Evolutionary conservation across 768 basidiomycete genomes (phyloP).

Genomic region (Pholiota microspora): DNA sequence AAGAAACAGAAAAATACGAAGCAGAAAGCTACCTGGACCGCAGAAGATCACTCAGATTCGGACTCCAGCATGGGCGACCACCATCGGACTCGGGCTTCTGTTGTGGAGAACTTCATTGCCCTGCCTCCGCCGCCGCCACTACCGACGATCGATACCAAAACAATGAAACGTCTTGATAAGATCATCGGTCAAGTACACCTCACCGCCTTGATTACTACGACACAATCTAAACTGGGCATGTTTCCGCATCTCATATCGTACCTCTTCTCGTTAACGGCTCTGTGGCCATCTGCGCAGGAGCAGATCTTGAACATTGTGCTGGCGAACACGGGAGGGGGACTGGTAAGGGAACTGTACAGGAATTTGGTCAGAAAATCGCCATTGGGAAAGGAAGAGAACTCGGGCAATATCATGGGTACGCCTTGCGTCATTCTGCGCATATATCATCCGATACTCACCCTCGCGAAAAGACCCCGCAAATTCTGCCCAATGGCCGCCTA

Average conservation of each 20-base stretch:
- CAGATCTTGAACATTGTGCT: constrained; percentile 55
- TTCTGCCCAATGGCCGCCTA: constrained; percentile 54
- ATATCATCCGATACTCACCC: too few relatives aligned
- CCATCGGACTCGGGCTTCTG: constrained; percentile 27
- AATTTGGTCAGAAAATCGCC: constrained; percentile 58
- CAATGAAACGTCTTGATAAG: constrained; percentile 59
- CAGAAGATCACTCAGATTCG: constrained; percentile 41
- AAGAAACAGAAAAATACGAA: not conserved
- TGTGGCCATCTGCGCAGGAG: constrained; percentile 61
- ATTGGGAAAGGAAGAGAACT: constrained; percentile 56
- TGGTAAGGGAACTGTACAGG: constrained; percentile 77
- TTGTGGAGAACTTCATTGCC: constrained; percentile 35
- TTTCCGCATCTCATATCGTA: constrained; percentile 53
- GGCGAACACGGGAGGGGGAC: constrained; percentile 47
- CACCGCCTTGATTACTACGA: constrained; percentile 45
- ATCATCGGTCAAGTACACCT: constrained; percentile 56
- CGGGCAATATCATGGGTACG: constrained; percentile 23
- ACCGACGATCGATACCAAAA: constrained; percentile 54
- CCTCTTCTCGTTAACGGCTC: constrained; percentile 52
- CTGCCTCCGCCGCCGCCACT: constrained; percentile 18
- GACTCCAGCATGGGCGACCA: constrained; percentile 21
- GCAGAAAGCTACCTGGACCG: constrained; percentile 14
- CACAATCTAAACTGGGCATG: constrained; percentile 35
- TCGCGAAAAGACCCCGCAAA: constrained; percentile 52
- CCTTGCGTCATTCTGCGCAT: not conserved